phyloP scores from a whole-genome alignment of 345 rosid species.

The Ceriops zippeliana region DNA sequence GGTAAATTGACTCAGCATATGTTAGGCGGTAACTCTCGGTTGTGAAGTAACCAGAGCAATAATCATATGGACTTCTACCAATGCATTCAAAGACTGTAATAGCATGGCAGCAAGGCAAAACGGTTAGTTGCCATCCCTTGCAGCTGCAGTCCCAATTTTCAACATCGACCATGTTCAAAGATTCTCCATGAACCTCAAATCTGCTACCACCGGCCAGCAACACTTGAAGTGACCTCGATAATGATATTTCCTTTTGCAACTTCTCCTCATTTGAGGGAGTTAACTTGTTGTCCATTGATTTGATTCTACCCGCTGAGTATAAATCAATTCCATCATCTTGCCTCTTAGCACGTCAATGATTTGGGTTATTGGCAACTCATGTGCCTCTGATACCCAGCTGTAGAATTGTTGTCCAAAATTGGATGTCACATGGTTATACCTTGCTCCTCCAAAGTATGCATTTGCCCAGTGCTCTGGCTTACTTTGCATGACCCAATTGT shows the following conservation, averaged over 20 bases:
- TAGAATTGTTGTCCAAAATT: constrained; percentile 75
- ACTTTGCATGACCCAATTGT: constrained; percentile 72
- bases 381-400: constrained; percentile 87
- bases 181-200: constrained; percentile 74
- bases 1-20: constrained; percentile 39
- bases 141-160: constrained; percentile 79
- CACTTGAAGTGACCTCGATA: constrained; percentile 53
- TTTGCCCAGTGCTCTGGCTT: constrained; percentile 96
- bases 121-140: constrained; percentile 67
- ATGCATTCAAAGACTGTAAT: constrained; percentile 60
- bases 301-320: constrained; percentile 61
- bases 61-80: constrained; percentile 67
- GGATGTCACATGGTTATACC: constrained; percentile 73
- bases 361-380: constrained; percentile 88
- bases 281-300: constrained; percentile 65
- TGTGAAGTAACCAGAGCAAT: constrained; percentile 46
- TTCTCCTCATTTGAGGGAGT: constrained; percentile 81
- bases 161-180: constrained; percentile 54
- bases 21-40: constrained; percentile 21
- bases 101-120: constrained; percentile 89
- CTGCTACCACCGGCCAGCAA: constrained; percentile 44
- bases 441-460: constrained; percentile 69
- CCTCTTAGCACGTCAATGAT: constrained; percentile 72
- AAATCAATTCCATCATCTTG: constrained; percentile 81
- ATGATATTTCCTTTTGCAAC: constrained; percentile 51